These are phyloP conservation scores for Trametes pubescens DNA, from an alignment of 1,284 basidiomycete genomes.

Conservation along the genomic window DNA sequence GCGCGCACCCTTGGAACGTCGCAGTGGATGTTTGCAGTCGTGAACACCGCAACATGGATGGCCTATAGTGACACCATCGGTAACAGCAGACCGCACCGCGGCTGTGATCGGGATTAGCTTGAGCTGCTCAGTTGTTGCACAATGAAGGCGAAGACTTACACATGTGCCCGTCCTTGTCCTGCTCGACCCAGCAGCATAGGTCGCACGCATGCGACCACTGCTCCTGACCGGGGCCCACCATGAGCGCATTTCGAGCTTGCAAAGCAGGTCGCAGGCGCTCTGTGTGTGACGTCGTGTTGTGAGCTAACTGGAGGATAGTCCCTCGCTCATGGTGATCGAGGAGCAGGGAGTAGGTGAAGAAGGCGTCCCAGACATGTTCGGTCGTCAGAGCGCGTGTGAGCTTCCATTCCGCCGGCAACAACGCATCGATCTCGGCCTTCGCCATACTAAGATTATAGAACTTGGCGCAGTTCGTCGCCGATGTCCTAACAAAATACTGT, in stretches of 20 bases:
- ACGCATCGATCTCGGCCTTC: neutral
- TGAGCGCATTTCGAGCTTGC: constrained; percentile 3
- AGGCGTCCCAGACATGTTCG: constrained; percentile 43
- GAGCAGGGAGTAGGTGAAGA: constrained; percentile 38
- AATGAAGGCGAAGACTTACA: neutral
- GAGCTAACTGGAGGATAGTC: constrained; percentile 23
- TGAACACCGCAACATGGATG: constrained; percentile 40
- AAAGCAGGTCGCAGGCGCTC: constrained; percentile 6
- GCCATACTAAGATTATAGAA: neutral
- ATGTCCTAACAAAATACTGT: neutral
- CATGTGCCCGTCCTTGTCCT: constrained; percentile 18
- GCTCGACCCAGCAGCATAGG: constrained; percentile 32
- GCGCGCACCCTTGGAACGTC: constrained; percentile 31
- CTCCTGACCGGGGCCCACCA: constrained; percentile 35
- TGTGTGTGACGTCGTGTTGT: constrained; percentile 33
- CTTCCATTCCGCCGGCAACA: neutral
- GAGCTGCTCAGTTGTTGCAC: too few relatives aligned
- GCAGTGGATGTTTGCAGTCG: constrained; percentile 29
- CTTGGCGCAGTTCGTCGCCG: neutral
- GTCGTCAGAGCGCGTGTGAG: constrained; percentile 19
- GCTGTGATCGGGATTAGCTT: constrained; percentile 32
- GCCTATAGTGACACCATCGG: constrained; percentile 44
- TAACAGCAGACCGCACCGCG: constrained; percentile 32
- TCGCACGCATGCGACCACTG: constrained; percentile 40
- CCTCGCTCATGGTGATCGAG: constrained; percentile 31